A percentile compares a stretch with the other conserved stretches of the same genome.
phyloP scores from a whole-genome alignment of 306 rosid genomes.

The Aeschynomene evenia region DNA sequence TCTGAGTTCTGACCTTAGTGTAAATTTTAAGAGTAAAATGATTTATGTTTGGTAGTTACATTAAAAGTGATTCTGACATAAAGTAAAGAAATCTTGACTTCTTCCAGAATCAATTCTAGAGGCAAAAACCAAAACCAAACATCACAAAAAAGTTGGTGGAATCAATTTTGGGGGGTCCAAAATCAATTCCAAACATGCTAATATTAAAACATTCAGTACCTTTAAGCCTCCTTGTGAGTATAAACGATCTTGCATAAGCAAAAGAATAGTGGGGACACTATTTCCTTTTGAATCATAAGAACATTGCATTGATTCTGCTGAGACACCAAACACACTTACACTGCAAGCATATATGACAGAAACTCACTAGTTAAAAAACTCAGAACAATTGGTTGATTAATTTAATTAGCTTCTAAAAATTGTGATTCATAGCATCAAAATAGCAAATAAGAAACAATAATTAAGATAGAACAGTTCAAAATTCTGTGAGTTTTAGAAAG shows the following conservation, averaged over 20 bases:
- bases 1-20: no score
- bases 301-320: constrained; percentile 96
- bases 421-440: neutral
- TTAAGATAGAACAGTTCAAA: neutral
- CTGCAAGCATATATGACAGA: constrained; percentile 42
- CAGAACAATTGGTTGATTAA: neutral
- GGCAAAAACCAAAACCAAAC: no score
- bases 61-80: no score
- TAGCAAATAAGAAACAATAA: neutral
- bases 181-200: no score
- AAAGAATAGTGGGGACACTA: constrained; percentile 83
- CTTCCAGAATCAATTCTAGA: no score
- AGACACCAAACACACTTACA: constrained; percentile 87
- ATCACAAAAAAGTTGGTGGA: no score
- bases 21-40: no score
- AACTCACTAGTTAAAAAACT: constrained; percentile 17
- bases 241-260: constrained; percentile 92
- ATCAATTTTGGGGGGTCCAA: no score
- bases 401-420: neutral
- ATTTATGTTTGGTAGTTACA: no score
- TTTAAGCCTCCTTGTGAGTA: constrained; percentile 83
- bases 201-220: constrained; percentile 47
- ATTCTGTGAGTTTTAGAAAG: neutral
- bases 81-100: no score
- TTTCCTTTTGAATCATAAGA: constrained; percentile 84